These are phyloP conservation scores for Sonneratia alba DNA, from an alignment of 345 rosid species.

Conservation along the genomic window DNA sequence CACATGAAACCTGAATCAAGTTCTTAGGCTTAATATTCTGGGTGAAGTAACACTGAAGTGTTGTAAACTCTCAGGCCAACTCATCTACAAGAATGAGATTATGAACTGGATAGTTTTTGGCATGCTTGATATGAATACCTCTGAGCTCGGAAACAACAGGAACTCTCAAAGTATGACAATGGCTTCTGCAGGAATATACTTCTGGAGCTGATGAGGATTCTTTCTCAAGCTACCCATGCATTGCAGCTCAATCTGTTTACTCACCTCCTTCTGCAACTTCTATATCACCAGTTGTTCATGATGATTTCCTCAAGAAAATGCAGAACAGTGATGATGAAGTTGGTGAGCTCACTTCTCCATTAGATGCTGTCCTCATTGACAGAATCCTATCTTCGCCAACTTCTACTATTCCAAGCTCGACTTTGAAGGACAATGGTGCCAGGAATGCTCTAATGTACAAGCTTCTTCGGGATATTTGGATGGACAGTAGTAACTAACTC, in stretches of 20 bases:
- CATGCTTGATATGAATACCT: neutral
- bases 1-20: neutral
- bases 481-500: constrained; percentile 15
- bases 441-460: constrained; percentile 39
- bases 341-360: constrained; percentile 63
- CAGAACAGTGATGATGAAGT: constrained; percentile 84
- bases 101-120: neutral
- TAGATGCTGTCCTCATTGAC: constrained; percentile 37
- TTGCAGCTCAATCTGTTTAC: constrained; percentile 59
- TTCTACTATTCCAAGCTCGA: constrained; percentile 19
- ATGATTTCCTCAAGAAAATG: constrained; percentile 49
- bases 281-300: constrained; percentile 20
- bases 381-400: constrained; percentile 20
- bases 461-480: constrained; percentile 75
- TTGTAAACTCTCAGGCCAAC: too few species aligned
- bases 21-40: neutral
- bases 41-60: neutral
- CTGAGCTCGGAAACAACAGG: neutral
- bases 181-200: constrained; percentile 27
- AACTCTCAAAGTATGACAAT: neutral
- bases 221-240: constrained; percentile 44
- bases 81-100: neutral
- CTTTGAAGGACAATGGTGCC: constrained; percentile 22
- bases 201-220: constrained; percentile 28
- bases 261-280: constrained; percentile 51